A percentile compares a stretch with the other conserved stretches of the same genome.
Evolutionary conservation across 441 rosid genomes (phyloP).

Genomic region (Hura crepitans): DNA sequence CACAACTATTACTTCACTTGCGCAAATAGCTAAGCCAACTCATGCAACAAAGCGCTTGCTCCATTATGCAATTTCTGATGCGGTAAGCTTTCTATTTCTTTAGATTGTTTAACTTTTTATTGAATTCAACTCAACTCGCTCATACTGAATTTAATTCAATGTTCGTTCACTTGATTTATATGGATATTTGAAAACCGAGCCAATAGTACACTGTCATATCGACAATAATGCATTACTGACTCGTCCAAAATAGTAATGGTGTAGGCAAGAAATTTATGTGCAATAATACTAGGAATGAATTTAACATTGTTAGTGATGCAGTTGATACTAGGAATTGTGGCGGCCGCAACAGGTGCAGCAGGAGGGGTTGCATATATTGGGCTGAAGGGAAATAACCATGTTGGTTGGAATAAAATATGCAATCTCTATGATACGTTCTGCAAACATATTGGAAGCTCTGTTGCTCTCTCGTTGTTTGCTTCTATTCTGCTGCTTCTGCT

Average conservation of each 20-base stretch:
- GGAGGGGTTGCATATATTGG: constrained; percentile 66
- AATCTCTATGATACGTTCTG: constrained; percentile 59
- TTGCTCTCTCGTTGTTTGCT: constrained; percentile 47
- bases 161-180: too few relatives aligned
- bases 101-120: too few relatives aligned
- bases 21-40: constrained; percentile 37
- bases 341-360: constrained; percentile 71
- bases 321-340: constrained; percentile 66
- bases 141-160: too few relatives aligned
- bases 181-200: too few relatives aligned
- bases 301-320: constrained; percentile 23
- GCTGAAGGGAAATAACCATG: constrained; percentile 57
- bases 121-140: too few relatives aligned
- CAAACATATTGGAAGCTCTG: constrained; percentile 42
- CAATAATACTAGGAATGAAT: too few relatives aligned
- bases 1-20: constrained; percentile 49
- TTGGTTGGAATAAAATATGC: constrained; percentile 57
- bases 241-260: neutral
- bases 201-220: too few relatives aligned
- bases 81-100: constrained; percentile 46
- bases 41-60: constrained; percentile 36
- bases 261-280: too few relatives aligned
- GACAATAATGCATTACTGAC: neutral
- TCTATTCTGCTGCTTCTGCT: constrained; percentile 55
- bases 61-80: constrained; percentile 43